Percentiles rank a stretch among this genome's conserved stretches.
Evolutionary conservation across 768 basidiomycete genomes (phyloP).

Genomic region (Suillus americanus): DNA sequence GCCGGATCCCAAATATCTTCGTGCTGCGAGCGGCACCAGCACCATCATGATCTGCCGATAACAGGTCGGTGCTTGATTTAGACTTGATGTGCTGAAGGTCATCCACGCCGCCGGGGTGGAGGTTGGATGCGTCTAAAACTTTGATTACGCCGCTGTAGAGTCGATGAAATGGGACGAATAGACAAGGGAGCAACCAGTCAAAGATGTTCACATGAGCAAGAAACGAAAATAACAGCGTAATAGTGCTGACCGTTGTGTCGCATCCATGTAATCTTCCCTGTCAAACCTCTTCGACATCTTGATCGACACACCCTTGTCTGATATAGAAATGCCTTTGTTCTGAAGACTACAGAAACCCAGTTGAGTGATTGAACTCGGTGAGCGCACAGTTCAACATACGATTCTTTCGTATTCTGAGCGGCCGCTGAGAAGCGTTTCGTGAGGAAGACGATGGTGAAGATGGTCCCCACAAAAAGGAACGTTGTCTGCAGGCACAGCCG

Average conservation of each 20-base stretch:
- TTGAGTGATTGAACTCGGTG: neutral
- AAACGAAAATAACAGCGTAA: neutral
- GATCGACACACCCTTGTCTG: constrained; percentile 60
- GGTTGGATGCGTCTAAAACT: constrained; percentile 47
- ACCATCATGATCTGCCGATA: neutral
- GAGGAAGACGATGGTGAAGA: constrained; percentile 42
- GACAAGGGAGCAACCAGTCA: neutral
- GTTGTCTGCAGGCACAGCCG: constrained; percentile 40
- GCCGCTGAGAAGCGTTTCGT: constrained; percentile 40
- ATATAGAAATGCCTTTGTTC: constrained; percentile 54
- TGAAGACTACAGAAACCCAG: constrained; percentile 45
- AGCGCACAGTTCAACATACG: constrained; percentile 37
- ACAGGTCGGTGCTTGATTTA: constrained; percentile 7
- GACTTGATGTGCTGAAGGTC: constrained; percentile 10
- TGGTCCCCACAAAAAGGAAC: constrained; percentile 43
- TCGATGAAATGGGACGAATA: neutral
- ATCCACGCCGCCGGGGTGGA: constrained; percentile 24
- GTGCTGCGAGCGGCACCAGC: neutral
- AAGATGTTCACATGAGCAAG: neutral
- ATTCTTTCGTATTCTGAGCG: constrained; percentile 51
- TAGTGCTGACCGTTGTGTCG: constrained; percentile 61
- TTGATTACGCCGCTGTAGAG: constrained; percentile 50
- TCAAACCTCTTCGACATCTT: constrained; percentile 62
- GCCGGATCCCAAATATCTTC: constrained; percentile 13
- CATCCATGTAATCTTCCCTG: constrained; percentile 66